A percentile compares a stretch with the other conserved stretches of the same genome.
Conservation (phyloP, 805 yeast species). For the Priceomyces castillae region DNA sequence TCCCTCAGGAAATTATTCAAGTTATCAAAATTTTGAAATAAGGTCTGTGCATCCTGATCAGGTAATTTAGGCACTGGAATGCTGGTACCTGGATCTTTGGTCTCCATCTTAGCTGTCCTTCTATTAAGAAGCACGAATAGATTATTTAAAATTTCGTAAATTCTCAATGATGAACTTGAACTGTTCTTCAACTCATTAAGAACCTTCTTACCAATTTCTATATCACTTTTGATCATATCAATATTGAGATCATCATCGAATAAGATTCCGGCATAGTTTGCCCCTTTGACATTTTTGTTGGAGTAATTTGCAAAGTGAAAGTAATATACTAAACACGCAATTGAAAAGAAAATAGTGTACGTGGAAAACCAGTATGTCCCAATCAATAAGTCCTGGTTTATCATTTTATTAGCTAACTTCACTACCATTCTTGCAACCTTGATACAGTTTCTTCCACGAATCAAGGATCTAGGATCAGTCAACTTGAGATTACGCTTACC, state of each 20-base stretch:
- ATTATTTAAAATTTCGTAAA: constrained; percentile 76
- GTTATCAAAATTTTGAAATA: constrained; percentile 27
- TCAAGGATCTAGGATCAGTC: constrained; percentile 58
- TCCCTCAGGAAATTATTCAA: constrained; percentile 20
- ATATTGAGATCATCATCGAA: constrained; percentile 46
- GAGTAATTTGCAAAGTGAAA: constrained; percentile 52
- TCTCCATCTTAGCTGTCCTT: constrained; percentile 50
- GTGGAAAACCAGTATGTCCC: constrained; percentile 93
- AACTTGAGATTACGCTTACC: constrained; percentile 42
- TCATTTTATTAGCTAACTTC: constrained; percentile 76
- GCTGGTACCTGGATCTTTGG: not conserved
- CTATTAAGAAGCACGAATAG: constrained; percentile 75
- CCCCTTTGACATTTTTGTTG: constrained; percentile 26
- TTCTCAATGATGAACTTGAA: constrained; percentile 75
- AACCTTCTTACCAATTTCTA: constrained; percentile 76
- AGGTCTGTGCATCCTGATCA: constrained; percentile 15
- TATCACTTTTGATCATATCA: constrained; percentile 69
- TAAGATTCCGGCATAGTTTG: constrained; percentile 43
- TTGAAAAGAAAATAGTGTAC: constrained; percentile 84
- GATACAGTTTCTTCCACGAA: constrained; percentile 79
- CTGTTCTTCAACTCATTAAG: constrained; percentile 68
- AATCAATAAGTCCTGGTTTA: constrained; percentile 62
- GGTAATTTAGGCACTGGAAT: constrained; percentile 2
- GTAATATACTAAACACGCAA: constrained; percentile 81
- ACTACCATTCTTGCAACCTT: constrained; percentile 82